phyloP scores from a whole-genome alignment of 495 filamentous ascomycete genomes.

The Cryomyces antarcticus region DNA sequence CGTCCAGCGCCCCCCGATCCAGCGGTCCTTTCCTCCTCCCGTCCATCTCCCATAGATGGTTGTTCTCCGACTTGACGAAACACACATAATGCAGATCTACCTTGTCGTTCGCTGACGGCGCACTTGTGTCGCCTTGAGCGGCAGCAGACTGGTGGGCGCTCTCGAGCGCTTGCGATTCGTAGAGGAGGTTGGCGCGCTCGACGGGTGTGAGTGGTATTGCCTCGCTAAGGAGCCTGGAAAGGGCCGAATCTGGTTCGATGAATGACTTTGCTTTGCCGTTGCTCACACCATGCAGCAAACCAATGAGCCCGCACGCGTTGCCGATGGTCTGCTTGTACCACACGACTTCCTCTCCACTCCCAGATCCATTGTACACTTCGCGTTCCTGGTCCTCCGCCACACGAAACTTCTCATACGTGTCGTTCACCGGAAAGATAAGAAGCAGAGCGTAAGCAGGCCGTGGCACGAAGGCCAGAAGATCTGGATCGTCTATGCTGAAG shows the following conservation, averaged over 20 bases:
- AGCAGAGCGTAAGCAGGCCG: conserved; percentile 37
- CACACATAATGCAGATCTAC: conserved; percentile 24
- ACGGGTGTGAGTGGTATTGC: conserved; percentile 23
- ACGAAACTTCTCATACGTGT: conserved; percentile 28
- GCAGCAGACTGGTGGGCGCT: conserved; percentile 20
- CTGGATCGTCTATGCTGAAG: conserved; percentile 30
- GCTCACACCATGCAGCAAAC: conserved; percentile 33
- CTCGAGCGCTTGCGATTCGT: conserved; percentile 20
- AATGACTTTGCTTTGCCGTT: conserved; percentile 28
- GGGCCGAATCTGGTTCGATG: conserved; percentile 16
- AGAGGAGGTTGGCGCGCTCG: conserved; percentile 18
- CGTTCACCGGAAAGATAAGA: conserved; percentile 29
- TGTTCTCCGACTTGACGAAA: conserved; percentile 22
- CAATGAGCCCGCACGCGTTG: conserved; percentile 45
- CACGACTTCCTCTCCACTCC: conserved; percentile 31
- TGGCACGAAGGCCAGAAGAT: conserved; percentile 33
- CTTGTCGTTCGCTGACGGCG: conserved; percentile 16
- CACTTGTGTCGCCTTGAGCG: conserved; percentile 16
- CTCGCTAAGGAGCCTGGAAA: conserved; percentile 14
- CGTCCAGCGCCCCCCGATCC: conserved; percentile 38
- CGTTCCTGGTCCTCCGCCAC: conserved; percentile 17
- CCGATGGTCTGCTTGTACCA: conserved; percentile 49
- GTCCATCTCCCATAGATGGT: conserved; percentile 22
- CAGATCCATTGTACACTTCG: conserved; percentile 28
- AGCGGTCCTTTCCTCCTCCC: conserved; percentile 45